A percentile compares a stretch with the other conserved stretches of the same genome.
Evolutionary conservation across 331 rosid genomes (phyloP).

Genomic region (Dryas integrifolia): DNA sequence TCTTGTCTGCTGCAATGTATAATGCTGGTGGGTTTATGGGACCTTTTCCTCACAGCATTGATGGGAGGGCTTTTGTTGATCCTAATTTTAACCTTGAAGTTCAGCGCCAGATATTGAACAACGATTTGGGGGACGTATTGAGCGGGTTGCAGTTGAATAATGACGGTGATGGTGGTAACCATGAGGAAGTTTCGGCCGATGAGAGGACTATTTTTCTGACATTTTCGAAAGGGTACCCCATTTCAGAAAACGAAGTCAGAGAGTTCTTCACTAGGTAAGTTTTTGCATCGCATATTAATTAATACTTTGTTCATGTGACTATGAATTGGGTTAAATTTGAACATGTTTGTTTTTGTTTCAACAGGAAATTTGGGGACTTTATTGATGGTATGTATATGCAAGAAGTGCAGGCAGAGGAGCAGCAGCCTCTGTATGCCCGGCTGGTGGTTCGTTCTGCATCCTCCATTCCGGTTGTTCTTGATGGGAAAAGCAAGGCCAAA

Average conservation of each 20-base stretch:
- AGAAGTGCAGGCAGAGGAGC: constrained; percentile 31
- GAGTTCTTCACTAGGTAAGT: constrained; percentile 44
- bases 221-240: constrained; percentile 75
- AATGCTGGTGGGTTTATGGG: background rate
- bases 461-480: constrained; percentile 37
- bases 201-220: constrained; percentile 67
- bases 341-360: background rate
- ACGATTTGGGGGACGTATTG: constrained; percentile 29
- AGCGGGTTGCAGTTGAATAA: constrained; percentile 19
- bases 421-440: constrained; percentile 68
- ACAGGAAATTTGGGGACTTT: constrained; percentile 54
- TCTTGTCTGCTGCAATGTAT: background rate
- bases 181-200: constrained; percentile 20
- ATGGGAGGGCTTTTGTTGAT: background rate
- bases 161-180: background rate
- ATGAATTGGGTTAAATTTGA: background rate
- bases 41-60: background rate
- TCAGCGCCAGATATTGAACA: constrained; percentile 4
- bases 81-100: constrained; percentile 1
- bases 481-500: constrained; percentile 33
- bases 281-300: background rate
- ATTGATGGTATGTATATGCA: constrained; percentile 54
- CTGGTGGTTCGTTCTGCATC: constrained; percentile 38
- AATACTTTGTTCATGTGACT: too few relatives aligned
- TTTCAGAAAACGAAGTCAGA: constrained; percentile 48